Conservation (phyloP, 2,329 filamentous ascomycete genomes). For the Ophiostoma quercus region DNA sequence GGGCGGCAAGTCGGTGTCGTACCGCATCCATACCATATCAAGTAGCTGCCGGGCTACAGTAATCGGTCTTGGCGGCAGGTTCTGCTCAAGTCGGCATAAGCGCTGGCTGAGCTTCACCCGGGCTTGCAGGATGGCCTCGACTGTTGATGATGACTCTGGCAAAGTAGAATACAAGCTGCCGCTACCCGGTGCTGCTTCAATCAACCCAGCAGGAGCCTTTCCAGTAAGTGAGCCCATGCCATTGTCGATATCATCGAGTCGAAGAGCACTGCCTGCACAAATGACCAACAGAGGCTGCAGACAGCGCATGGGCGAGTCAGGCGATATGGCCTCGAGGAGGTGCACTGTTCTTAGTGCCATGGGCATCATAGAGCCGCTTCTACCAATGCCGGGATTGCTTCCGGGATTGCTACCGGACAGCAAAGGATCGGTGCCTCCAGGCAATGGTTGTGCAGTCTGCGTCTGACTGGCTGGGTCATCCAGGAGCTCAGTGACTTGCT, state of each 20-base stretch:
- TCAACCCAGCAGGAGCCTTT: background rate
- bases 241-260: slow-evolving; percentile 3
- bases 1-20: slow-evolving; percentile 34
- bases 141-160: background rate
- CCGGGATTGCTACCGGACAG: background rate
- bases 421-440: background rate
- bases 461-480: background rate
- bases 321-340: slow-evolving; percentile 26
- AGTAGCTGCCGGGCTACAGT: slow-evolving; percentile 37
- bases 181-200: background rate
- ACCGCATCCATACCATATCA: slow-evolving; percentile 38
- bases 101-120: slow-evolving; percentile 24
- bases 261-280: slow-evolving; percentile 27
- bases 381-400: background rate
- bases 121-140: background rate
- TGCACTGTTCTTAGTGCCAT: slow-evolving; percentile 23
- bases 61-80: slow-evolving; percentile 38
- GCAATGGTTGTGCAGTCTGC: background rate
- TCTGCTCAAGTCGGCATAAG: slow-evolving; percentile 37
- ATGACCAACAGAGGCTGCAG: slow-evolving; percentile 30
- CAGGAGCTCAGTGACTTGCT: background rate
- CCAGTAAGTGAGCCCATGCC: background rate
- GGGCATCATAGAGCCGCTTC: slow-evolving; percentile 20
- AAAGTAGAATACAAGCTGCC: background rate
- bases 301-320: slow-evolving; percentile 29